Conservation (phyloP, 768 basidiomycete species). For the Boletus eberwhitei region DNA sequence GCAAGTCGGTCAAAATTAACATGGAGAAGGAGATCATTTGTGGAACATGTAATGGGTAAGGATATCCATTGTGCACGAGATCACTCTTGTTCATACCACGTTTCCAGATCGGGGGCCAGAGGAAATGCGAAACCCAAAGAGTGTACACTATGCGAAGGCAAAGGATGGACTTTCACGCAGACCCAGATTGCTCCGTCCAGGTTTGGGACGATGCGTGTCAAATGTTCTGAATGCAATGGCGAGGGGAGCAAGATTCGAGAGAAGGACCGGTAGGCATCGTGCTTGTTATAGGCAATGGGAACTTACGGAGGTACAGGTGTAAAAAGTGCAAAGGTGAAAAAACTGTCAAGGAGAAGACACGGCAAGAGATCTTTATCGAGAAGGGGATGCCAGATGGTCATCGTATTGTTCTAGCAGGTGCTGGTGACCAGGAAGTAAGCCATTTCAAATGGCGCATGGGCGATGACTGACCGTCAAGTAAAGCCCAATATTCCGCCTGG, state of each 20-base stretch:
- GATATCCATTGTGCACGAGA: not conserved
- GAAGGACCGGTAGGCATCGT: slow-evolving; percentile 65
- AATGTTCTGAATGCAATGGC: slow-evolving; percentile 71
- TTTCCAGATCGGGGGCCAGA: slow-evolving; percentile 70
- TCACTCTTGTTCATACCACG: slow-evolving; percentile 1
- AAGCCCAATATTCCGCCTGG: slow-evolving; percentile 86
- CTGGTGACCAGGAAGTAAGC: slow-evolving; percentile 84
- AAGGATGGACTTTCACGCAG: slow-evolving; percentile 66
- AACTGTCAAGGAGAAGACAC: slow-evolving; percentile 82
- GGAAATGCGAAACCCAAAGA: slow-evolving; percentile 80
- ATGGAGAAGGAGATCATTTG: slow-evolving; percentile 87
- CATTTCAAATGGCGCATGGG: not conserved
- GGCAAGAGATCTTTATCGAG: slow-evolving; percentile 83
- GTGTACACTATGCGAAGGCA: slow-evolving; percentile 80
- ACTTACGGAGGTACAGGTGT: slow-evolving; percentile 52
- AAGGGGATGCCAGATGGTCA: slow-evolving; percentile 83
- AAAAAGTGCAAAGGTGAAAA: slow-evolving; percentile 93
- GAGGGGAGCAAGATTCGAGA: slow-evolving; percentile 70
- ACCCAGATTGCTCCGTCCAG: slow-evolving; percentile 50
- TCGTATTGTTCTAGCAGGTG: slow-evolving; percentile 84
- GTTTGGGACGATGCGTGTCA: slow-evolving; percentile 48
- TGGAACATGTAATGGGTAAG: slow-evolving; percentile 74
- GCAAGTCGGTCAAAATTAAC: slow-evolving; percentile 83
- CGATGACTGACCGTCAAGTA: slow-evolving; percentile 5
- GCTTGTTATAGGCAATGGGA: not conserved